Conservation (phyloP, 805 yeast genomes). For the Trichomonascus vanleenenianus region DNA sequence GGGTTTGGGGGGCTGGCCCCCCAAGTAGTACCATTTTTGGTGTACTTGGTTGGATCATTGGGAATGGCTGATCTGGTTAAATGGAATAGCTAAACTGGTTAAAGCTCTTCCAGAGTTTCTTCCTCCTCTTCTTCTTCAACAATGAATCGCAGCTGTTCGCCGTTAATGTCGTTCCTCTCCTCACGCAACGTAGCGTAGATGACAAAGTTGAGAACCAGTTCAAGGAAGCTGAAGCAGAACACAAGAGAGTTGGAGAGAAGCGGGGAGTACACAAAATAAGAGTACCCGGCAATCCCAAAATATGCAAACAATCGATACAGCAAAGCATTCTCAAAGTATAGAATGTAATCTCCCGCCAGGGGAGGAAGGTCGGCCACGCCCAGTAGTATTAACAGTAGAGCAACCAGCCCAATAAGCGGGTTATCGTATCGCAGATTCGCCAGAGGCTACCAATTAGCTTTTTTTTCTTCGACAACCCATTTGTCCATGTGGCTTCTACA, state of each 20-base stretch:
- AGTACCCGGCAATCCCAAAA: conserved; percentile 18
- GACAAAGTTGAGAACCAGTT: conserved; percentile 26
- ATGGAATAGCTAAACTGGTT: too few species aligned
- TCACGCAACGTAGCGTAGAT: conserved; percentile 26
- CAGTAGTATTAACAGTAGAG: conserved; percentile 18
- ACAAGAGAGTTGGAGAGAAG: conserved; percentile 24
- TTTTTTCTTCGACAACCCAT: too few species aligned
- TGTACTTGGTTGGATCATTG: too few species aligned
- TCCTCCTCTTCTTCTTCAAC: neutral
- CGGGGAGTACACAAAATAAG: conserved; percentile 18
- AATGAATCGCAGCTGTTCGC: neutral
- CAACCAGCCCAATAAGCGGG: conserved; percentile 23
- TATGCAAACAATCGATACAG: conserved; percentile 24
- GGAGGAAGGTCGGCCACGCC: conserved; percentile 25
- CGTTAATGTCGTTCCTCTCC: conserved; percentile 26
- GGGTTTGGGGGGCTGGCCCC: too few species aligned
- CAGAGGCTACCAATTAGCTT: neutral
- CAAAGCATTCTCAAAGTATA: conserved; percentile 20
- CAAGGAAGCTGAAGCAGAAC: conserved; percentile 26
- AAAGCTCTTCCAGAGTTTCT: neutral
- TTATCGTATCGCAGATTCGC: conserved; percentile 15
- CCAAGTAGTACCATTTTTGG: too few species aligned
- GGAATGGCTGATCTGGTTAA: too few species aligned
- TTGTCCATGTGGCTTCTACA: too few species aligned
- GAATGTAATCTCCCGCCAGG: conserved; percentile 18